Evolutionary conservation across 441 rosid species (phyloP), one percentile per base, ranked within the genome.

Genomic region (Francoa sonchifolia): DNA sequence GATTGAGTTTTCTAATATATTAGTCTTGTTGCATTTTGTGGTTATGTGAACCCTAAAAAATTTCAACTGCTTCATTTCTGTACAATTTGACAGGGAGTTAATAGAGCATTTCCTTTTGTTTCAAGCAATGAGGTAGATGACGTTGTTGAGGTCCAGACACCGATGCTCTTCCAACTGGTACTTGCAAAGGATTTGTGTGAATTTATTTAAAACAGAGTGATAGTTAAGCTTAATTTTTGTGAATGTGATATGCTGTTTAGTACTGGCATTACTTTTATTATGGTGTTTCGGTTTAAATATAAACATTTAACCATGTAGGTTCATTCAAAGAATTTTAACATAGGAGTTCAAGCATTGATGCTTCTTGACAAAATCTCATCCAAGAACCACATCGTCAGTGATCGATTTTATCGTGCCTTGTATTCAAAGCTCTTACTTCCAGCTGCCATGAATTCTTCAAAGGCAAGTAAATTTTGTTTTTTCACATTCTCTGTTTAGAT

Each of bases 41-140:
- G 22, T 32, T 38, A 27, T 22, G 33, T 29, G 28, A 29, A 10
- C 15, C 16, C 6, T 19, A n/a, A 13, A 39, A 23, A 42, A 14
- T 32, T 41, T 33, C 36, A 28, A 31, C 32, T 6, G 3, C 45
- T 47, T 26, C 28, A 20, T 22, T 28, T 17, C 33, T 48, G 27
- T 33, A 45, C 32, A 61, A 47, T 36, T 59, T 43, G 13, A 26
- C 78, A 90, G 99, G 99, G 99, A 46, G 73, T 90, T 50, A 90
- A 90, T 65, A 72, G 99, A 63, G 96, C 95, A 54, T 90, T 90
- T 73, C 99, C 99, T 35, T 92, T 66, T 56, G 99, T 90, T 69
- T 80, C 86, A 48, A 70, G 76, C 52, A 56, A 60, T 43, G 96
- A 83, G 63, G 94, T 79, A 9, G 96, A 83, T 66, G 95, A 73